These are phyloP conservation scores for Rhizomucor pusillus DNA, from an alignment of 371 early-diverging fungal genomes.

Conservation along the genomic window DNA sequence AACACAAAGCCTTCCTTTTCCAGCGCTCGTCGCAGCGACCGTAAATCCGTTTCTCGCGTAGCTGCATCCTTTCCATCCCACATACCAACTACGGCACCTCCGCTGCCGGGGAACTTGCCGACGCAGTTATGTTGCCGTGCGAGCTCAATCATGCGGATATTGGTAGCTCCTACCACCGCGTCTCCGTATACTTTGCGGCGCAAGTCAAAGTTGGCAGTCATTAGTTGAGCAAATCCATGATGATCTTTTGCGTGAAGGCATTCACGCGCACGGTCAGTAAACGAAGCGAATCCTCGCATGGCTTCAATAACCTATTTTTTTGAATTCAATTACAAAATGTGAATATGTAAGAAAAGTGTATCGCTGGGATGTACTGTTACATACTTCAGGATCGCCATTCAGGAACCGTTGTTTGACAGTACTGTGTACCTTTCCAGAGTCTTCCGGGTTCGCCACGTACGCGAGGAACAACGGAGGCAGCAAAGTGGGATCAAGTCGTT, in stretches of 20 bases:
- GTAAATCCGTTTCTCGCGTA: constrained; percentile 19
- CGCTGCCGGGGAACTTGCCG: constrained; percentile 55
- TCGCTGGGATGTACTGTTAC: constrained; percentile 2
- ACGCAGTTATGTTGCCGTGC: constrained; percentile 39
- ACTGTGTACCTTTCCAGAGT: constrained; percentile 67
- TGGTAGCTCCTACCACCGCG: constrained; percentile 36
- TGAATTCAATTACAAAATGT: too few species aligned
- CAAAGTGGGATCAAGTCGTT: constrained; percentile 27
- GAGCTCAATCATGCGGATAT: constrained; percentile 51
- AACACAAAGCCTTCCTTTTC: constrained; percentile 48
- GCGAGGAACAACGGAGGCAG: constrained; percentile 53
- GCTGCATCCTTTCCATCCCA: constrained; percentile 28
- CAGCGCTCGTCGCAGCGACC: constrained; percentile 30
- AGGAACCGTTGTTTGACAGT: constrained; percentile 55
- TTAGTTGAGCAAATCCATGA: constrained; percentile 37
- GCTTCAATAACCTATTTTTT: constrained; percentile 46
- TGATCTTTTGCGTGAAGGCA: constrained; percentile 21
- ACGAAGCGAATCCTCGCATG: constrained; percentile 55
- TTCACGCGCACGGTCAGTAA: constrained; percentile 43
- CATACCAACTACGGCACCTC: constrained; percentile 54
- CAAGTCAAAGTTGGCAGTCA: constrained; percentile 50
- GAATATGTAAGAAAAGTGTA: neutral
- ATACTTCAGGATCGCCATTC: constrained; percentile 56
- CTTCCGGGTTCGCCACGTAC: constrained; percentile 63
- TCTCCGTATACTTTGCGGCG: constrained; percentile 51